Evolutionary conservation across 495 filamentous ascomycete genomes (phyloP).

Genomic region (Trichoderma reesei): DNA sequence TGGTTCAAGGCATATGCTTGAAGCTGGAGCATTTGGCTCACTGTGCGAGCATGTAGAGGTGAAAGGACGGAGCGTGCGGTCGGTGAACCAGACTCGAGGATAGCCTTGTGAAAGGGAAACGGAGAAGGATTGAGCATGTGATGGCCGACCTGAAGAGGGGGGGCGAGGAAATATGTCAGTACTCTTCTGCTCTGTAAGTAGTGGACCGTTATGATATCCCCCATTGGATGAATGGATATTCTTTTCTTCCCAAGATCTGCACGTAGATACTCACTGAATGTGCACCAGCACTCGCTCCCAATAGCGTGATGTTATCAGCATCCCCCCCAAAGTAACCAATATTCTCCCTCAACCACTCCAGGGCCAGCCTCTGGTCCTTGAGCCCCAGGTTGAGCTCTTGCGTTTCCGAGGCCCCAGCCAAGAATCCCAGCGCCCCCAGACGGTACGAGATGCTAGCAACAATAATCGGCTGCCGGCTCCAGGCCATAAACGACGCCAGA

Average conservation of each 20-base stretch:
- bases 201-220: neutral
- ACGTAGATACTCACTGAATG: conserved; percentile 41
- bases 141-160: conserved; percentile 46
- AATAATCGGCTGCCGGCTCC: conserved; percentile 42
- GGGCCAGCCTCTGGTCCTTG: conserved; percentile 44
- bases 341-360: conserved; percentile 10
- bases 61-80: conserved; percentile 51
- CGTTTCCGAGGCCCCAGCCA: conserved; percentile 43
- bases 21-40: conserved; percentile 29
- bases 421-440: conserved; percentile 56
- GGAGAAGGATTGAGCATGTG: conserved; percentile 37
- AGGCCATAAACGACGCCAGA: conserved; percentile 45
- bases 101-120: conserved; percentile 49
- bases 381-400: conserved; percentile 59
- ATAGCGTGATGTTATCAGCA: conserved; percentile 50
- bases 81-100: conserved; percentile 54
- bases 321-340: conserved; percentile 30
- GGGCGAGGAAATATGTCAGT: no score
- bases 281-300: conserved; percentile 58
- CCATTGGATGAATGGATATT: no score
- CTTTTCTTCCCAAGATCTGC: neutral
- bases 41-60: conserved; percentile 42
- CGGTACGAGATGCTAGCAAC: conserved; percentile 61
- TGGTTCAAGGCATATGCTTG: conserved; percentile 30
- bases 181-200: no score